phyloP scores from a whole-genome alignment of 2,329 filamentous ascomycete genomes.

The Penicillium brevicompactum region DNA sequence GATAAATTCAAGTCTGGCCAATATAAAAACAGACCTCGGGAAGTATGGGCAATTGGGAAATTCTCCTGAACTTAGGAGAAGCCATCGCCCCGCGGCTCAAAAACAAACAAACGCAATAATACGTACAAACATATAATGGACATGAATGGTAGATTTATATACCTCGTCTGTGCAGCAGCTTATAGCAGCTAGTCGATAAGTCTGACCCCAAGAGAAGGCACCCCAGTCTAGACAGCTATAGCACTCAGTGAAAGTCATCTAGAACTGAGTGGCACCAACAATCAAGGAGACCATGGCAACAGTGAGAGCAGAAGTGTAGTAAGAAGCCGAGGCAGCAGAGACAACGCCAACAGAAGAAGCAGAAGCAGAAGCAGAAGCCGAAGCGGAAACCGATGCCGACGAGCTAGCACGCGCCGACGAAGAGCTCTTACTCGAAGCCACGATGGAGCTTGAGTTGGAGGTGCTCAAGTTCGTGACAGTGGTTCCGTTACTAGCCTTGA shows the following conservation, averaged over 20 bases:
- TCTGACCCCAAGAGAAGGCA: not conserved
- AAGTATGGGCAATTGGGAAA: too few species aligned
- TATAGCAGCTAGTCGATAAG: too few species aligned
- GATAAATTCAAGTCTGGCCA: too few species aligned
- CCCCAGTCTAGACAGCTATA: not conserved
- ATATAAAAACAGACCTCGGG: too few species aligned
- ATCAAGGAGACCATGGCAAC: not conserved
- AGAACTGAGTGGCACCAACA: not conserved
- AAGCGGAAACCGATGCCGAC: conserved; percentile 17
- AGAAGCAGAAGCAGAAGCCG: not conserved
- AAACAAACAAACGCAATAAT: not conserved
- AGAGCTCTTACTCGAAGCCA: not conserved
- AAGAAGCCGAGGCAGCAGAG: conserved; percentile 2
- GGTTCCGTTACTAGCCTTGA: conserved; percentile 44
- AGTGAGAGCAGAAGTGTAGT: conserved; percentile 14
- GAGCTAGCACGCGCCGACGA: conserved; percentile 9
- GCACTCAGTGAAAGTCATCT: not conserved
- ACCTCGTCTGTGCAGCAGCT: not conserved
- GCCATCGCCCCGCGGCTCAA: not conserved
- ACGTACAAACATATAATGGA: not conserved
- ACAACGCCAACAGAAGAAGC: conserved; percentile 1
- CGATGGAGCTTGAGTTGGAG: conserved; percentile 16
- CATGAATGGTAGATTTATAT: not conserved
- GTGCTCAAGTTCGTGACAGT: conserved; percentile 20
- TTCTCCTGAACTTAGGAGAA: not conserved